A percentile compares a stretch with the other conserved stretches of the same genome.
Conservation (phyloP, 2,329 filamentous ascomycete genomes). For the Penicillium sp. region DNA sequence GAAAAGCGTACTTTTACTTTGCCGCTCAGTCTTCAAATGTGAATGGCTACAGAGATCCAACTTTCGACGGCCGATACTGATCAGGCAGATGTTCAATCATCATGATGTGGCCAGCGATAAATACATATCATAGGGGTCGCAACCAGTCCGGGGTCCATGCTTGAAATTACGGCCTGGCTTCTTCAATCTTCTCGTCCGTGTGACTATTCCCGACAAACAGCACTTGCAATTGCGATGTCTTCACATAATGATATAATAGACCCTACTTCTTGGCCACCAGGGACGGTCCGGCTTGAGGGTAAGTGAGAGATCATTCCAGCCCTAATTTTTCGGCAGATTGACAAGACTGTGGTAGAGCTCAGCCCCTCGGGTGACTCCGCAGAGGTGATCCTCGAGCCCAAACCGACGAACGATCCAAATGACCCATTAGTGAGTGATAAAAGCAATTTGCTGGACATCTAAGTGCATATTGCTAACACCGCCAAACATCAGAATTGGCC, state of each 20-base stretch:
- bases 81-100: not conserved
- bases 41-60: not conserved
- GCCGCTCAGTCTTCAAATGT: not conserved
- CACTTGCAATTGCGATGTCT: conserved; percentile 1
- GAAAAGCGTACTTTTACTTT: conserved; percentile 2
- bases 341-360: conserved; percentile 1
- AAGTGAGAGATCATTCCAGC: not conserved
- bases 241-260: conserved; percentile 9
- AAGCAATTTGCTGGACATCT: not conserved
- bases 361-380: conserved; percentile 2
- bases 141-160: not conserved
- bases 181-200: not conserved
- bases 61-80: not conserved
- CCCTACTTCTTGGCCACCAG: conserved; percentile 17
- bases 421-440: conserved; percentile 23
- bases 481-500: conserved; percentile 21
- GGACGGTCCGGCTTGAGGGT: conserved; percentile 20
- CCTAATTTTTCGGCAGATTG: not conserved
- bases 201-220: not conserved
- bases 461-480: not conserved
- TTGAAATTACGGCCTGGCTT: not conserved
- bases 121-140: not conserved
- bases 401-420: conserved; percentile 27
- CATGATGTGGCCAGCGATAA: not conserved
- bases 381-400: conserved; percentile 22